Evolutionary conservation across 1,284 basidiomycete genomes (phyloP).

Genomic region (Agroathelia rolfsii): DNA sequence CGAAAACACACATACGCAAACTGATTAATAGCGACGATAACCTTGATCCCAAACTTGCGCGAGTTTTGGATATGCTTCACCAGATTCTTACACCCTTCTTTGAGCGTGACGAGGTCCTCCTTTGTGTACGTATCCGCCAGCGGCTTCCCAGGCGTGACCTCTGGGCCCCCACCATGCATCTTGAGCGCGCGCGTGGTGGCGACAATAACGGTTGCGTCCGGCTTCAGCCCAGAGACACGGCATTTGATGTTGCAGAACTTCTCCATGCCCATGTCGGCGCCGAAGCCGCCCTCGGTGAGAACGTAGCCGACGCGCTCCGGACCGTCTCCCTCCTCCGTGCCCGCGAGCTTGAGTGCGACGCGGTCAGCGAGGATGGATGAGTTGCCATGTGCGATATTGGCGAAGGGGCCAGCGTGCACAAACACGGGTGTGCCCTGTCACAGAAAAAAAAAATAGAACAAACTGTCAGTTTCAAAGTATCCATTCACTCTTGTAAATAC

Average conservation of each 20-base stretch:
- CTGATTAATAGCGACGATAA: constrained; percentile 92
- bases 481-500: no score
- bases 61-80: constrained; percentile 93
- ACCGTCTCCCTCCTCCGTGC: constrained; percentile 87
- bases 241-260: constrained; percentile 99
- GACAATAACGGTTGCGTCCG: constrained; percentile 92
- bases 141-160: constrained; percentile 93
- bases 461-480: not conserved
- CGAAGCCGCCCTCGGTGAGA: constrained; percentile 97
- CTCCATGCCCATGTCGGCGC: constrained; percentile 98
- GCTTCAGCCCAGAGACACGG: constrained; percentile 84
- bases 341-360: constrained; percentile 93
- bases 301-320: constrained; percentile 85
- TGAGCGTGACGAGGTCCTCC: constrained; percentile 87
- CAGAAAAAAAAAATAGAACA: constrained; percentile 5
- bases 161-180: constrained; percentile 98
- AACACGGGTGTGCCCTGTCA: constrained; percentile 90
- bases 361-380: constrained; percentile 96
- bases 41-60: constrained; percentile 94
- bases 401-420: constrained; percentile 97
- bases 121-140: constrained; percentile 90
- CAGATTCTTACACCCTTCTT: constrained; percentile 90
- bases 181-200: constrained; percentile 96
- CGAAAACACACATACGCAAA: constrained; percentile 62
- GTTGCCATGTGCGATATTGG: constrained; percentile 99